Base-by-base conservation (phyloP, 2,329 filamentous ascomycete genomes). In the Paecilomyces niveus region DNA sequence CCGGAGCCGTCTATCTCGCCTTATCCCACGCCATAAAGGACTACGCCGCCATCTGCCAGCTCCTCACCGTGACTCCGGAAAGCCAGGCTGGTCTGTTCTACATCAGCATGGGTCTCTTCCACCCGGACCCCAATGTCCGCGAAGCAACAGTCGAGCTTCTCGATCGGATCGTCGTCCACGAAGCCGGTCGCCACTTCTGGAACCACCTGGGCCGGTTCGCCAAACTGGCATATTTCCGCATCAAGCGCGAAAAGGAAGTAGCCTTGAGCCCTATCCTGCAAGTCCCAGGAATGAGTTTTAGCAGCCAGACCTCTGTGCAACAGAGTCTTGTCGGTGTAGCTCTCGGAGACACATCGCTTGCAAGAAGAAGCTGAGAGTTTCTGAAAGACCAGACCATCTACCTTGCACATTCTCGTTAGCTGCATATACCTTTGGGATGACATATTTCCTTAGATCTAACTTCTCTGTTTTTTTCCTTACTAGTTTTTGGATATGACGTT, bases 161-260 rank as follows among this genome's bases (percentile, higher is more conserved):
- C 22, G 91, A 93, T 64, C 83, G 92, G 22, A 86, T 99, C 57
- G 84, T 86, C 64, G 86, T 88, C 58, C 93, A 99, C 74, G 89
- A 95, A 69, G 94, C 92, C 9, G 94, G 94, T 1, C 84, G 92
- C 68, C 91, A 97, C 75, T 97, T 94, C 82, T 99, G 93, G 90
- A 85, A 83, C 63, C 85, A 85, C 31, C 78, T 99, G 54, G 94
- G 92, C 59, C 82, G 90, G 52, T 99, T 97, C 70, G 88, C 92
- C 65, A 95, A 93, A 75, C 76, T 96, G 63, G 93, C 89, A 2
- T 96, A 89, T 68, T 87, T 89, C 64, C 83, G 93, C 54, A 86
- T 95, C 54, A 87, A 88, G 71, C 83, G 87, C 60, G 91, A 86
- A 59, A 78, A 75, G 59, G 76, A 79, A 45, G 64, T 63, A 1